These are phyloP conservation scores for Alternaria triticina DNA, from an alignment of 2,329 filamentous ascomycete species.

Conservation along the genomic window DNA sequence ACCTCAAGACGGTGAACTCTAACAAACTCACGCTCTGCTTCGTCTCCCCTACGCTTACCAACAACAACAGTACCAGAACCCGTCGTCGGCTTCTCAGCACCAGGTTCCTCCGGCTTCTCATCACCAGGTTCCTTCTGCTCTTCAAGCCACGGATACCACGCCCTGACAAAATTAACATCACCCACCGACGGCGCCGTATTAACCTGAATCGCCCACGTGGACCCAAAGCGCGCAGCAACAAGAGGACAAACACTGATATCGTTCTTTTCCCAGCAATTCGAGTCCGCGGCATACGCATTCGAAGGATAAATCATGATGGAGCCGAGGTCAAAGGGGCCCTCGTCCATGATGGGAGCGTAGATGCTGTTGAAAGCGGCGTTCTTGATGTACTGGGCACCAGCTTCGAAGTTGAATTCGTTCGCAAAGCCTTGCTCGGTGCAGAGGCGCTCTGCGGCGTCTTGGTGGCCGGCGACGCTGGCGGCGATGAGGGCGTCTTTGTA, in stretches of 20 bases:
- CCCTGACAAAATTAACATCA: slow-evolving; percentile 1
- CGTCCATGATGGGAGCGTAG: not conserved
- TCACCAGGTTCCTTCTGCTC: not conserved
- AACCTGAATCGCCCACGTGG: not conserved
- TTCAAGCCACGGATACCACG: not conserved
- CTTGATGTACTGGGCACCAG: not conserved
- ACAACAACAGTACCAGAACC: not conserved
- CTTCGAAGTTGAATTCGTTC: not conserved
- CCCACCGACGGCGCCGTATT: not conserved
- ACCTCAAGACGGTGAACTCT: not conserved
- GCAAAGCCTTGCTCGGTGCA: not conserved
- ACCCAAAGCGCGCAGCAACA: not conserved
- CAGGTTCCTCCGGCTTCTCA: not conserved
- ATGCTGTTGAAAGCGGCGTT: not conserved
- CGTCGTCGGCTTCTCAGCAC: not conserved
- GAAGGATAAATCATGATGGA: slow-evolving; percentile 11
- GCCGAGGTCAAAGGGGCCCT: not conserved
- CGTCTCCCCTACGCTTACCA: not conserved
- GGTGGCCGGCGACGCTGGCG: not conserved
- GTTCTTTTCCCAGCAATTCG: not conserved
- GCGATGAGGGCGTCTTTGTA: not conserved
- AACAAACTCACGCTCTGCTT: not conserved
- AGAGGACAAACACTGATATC: not conserved
- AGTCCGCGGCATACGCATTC: not conserved
- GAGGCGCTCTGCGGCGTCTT: not conserved